phyloP scores from a whole-genome alignment of 306 rosid genomes.

The Malus fusca region DNA sequence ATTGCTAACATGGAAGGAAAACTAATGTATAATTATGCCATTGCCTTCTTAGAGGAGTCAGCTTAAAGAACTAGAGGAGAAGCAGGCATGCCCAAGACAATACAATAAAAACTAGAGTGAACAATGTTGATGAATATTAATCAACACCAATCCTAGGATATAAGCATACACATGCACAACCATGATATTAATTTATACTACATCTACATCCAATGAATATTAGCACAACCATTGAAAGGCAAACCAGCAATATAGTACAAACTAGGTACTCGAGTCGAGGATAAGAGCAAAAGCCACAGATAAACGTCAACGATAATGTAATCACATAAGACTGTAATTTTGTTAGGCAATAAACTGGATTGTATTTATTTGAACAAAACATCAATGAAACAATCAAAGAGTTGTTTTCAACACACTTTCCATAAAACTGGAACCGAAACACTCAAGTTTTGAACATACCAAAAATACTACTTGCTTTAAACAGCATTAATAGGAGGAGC shows the following conservation, averaged over 20 bases:
- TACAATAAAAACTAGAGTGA: too few species aligned
- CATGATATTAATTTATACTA: too few species aligned
- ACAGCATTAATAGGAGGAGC: constrained; percentile 2
- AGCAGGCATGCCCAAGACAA: too few species aligned
- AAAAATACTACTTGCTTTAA: constrained; percentile 14
- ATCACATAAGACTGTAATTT: neutral
- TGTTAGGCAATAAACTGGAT: neutral
- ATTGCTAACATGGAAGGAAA: too few species aligned
- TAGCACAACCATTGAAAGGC: neutral
- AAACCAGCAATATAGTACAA: neutral
- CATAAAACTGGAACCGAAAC: constrained; percentile 17
- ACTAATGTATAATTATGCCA: too few species aligned
- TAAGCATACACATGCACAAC: too few species aligned
- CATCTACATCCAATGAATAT: too few species aligned
- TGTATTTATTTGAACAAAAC: constrained; percentile 2
- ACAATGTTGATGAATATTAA: too few species aligned
- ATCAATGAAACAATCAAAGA: neutral
- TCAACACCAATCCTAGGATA: too few species aligned
- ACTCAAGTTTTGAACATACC: constrained; percentile 25
- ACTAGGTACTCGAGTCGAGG: neutral
- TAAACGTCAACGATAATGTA: neutral
- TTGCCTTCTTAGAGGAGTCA: too few species aligned
- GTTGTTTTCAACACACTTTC: constrained; percentile 12
- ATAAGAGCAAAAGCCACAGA: neutral
- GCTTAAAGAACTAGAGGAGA: too few species aligned